Percentiles rank a stretch among this genome's conserved stretches.
Evolutionary conservation across 2,329 filamentous ascomycete species (phyloP).

Genomic region (Acrocalymma vagum): DNA sequence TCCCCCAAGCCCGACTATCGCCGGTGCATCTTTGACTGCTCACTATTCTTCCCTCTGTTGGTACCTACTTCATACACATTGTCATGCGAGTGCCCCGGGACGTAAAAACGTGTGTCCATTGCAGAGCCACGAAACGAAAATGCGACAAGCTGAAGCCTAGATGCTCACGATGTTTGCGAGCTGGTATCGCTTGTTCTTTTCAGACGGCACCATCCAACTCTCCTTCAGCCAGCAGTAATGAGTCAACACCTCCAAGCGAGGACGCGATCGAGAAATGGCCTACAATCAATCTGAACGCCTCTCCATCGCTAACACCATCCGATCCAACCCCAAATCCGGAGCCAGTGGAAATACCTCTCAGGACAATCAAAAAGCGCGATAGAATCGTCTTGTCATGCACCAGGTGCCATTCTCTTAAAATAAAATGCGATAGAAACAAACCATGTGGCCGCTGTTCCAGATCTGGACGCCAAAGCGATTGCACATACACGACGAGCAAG

Average conservation of each 20-base stretch:
- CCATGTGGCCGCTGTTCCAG: slow-evolving; percentile 26
- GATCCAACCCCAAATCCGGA: background rate
- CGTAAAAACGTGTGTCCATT: slow-evolving; percentile 22
- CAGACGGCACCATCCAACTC: background rate
- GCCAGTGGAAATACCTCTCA: no score
- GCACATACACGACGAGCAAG: slow-evolving; percentile 23
- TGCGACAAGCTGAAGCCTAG: slow-evolving; percentile 26
- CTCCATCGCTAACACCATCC: slow-evolving; percentile 1
- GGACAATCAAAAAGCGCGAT: slow-evolving; percentile 16
- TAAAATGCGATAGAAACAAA: slow-evolving; percentile 28
- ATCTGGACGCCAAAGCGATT: slow-evolving; percentile 17
- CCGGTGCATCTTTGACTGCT: slow-evolving; percentile 2
- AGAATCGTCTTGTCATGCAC: slow-evolving; percentile 28
- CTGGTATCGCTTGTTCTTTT: slow-evolving; percentile 15
- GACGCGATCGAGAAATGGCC: no score
- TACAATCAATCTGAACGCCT: background rate
- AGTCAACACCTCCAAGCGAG: no score
- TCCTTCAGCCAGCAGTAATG: no score
- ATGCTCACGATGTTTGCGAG: slow-evolving; percentile 20
- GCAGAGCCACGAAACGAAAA: slow-evolving; percentile 23
- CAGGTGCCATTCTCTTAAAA: slow-evolving; percentile 31
- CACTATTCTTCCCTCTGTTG: background rate
- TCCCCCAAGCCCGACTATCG: slow-evolving; percentile 12
- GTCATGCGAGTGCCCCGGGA: no score
- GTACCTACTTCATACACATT: slow-evolving; percentile 9